Percentiles rank a stretch among this genome's conserved stretches.
Conservation (phyloP, 192 early-diverging fungal genomes). For the Spizellomyces punctatus region DNA sequence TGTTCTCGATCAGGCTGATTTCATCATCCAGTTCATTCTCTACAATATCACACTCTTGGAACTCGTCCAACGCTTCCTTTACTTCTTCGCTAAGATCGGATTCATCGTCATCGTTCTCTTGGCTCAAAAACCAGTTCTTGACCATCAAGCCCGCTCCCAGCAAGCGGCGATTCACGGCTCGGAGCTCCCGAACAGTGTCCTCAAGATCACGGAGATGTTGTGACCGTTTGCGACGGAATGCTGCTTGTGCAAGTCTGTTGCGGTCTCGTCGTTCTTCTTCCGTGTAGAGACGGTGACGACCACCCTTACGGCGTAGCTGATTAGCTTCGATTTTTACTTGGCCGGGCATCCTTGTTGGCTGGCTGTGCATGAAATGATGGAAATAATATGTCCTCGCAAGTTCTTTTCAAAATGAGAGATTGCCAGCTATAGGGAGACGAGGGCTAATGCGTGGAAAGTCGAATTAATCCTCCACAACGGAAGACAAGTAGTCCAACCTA, state of each 20-base stretch:
- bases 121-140: background rate
- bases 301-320: background rate
- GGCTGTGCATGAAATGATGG: background rate
- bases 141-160: background rate
- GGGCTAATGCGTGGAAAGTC: background rate
- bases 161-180: background rate
- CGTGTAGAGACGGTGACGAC: background rate
- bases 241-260: constrained; percentile 11
- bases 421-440: background rate
- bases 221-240: constrained; percentile 1
- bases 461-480: background rate
- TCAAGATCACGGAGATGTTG: background rate
- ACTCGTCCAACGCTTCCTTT: too few relatives aligned
- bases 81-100: too few relatives aligned
- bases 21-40: too few relatives aligned
- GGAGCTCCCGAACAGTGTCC: background rate
- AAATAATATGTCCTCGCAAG: background rate
- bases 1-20: too few relatives aligned
- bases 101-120: background rate
- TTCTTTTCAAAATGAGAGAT: background rate
- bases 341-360: background rate
- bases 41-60: too few relatives aligned
- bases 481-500: background rate
- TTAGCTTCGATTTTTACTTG: background rate
- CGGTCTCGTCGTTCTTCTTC: background rate